Conservation (phyloP, 306 rosid species). For the Glycyrrhiza uralensis region DNA sequence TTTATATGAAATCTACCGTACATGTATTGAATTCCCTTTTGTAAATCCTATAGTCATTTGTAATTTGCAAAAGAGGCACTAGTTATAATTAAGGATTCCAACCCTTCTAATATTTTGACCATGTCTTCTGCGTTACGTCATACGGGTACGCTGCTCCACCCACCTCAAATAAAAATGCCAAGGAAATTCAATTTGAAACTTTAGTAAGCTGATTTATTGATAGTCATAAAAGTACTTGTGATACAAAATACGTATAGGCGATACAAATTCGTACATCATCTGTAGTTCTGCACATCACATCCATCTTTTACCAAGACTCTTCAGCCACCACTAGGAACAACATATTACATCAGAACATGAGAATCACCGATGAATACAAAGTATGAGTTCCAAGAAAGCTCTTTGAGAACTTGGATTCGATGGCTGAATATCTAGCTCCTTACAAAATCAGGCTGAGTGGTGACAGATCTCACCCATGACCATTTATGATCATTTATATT, state of each 20-base stretch:
- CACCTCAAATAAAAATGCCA: background rate
- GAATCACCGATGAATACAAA: background rate
- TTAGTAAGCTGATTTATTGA: background rate
- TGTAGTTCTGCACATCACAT: constrained; percentile 9
- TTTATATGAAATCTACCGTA: no score
- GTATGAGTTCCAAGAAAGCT: background rate
- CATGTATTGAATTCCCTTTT: no score
- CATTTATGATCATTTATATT: constrained; percentile 63
- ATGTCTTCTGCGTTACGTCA: background rate
- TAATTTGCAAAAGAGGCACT: background rate
- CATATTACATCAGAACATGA: background rate
- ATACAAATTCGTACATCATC: constrained; percentile 18
- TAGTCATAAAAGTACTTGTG: background rate
- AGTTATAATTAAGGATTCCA: background rate
- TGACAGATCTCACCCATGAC: constrained; percentile 95
- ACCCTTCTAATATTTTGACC: background rate
- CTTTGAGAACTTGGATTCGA: background rate
- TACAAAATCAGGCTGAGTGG: constrained; percentile 79
- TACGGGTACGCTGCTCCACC: background rate
- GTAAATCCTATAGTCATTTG: no score
- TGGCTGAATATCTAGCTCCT: constrained; percentile 11
- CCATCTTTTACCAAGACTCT: background rate
- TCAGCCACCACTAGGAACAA: background rate
- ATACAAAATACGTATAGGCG: background rate
- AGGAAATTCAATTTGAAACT: background rate